A percentile compares a stretch with the other conserved stretches of the same genome.
phyloP scores from a whole-genome alignment of 192 early-diverging fungal species.

The Coemansia sp. region DNA sequence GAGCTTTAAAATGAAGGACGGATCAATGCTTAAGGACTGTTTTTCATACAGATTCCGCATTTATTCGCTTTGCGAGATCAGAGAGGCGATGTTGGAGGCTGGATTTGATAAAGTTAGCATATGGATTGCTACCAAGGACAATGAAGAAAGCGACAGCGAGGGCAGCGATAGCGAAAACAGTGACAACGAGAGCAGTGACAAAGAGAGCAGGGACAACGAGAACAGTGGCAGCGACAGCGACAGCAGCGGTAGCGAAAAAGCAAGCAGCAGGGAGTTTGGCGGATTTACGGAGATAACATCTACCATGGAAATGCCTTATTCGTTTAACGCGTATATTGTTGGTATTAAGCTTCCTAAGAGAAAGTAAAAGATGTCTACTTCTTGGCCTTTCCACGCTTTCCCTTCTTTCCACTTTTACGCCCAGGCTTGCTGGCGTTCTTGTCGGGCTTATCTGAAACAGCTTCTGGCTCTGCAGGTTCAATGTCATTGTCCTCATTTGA shows the following conservation, averaged over 20 bases:
- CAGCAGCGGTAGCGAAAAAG: neutral
- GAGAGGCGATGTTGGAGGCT: slow-evolving; percentile 56
- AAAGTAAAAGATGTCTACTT: slow-evolving; percentile 1
- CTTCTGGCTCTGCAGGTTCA: neutral
- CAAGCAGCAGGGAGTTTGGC: slow-evolving; percentile 8
- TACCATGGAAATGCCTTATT: slow-evolving; percentile 15
- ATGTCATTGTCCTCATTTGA: neutral
- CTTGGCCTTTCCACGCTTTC: slow-evolving; percentile 29
- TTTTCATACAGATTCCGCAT: slow-evolving; percentile 47
- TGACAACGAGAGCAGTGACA: neutral
- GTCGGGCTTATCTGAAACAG: too few relatives aligned
- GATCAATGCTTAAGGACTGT: slow-evolving; percentile 40
- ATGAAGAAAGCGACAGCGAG: neutral
- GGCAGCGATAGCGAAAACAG: neutral
- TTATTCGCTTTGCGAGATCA: slow-evolving; percentile 48
- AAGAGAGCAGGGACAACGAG: neutral
- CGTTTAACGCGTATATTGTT: slow-evolving; percentile 27
- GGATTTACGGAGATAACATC: slow-evolving; percentile 14
- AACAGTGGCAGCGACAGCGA: neutral
- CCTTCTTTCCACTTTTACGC: slow-evolving; percentile 19
- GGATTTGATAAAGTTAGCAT: slow-evolving; percentile 43
- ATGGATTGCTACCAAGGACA: slow-evolving; percentile 24
- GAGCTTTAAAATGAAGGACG: slow-evolving; percentile 48
- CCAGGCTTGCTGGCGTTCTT: neutral
- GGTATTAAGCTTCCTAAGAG: slow-evolving; percentile 19